phyloP scores from a whole-genome alignment of 2,329 filamentous ascomycete species.

The Rosellinia necatrix region DNA sequence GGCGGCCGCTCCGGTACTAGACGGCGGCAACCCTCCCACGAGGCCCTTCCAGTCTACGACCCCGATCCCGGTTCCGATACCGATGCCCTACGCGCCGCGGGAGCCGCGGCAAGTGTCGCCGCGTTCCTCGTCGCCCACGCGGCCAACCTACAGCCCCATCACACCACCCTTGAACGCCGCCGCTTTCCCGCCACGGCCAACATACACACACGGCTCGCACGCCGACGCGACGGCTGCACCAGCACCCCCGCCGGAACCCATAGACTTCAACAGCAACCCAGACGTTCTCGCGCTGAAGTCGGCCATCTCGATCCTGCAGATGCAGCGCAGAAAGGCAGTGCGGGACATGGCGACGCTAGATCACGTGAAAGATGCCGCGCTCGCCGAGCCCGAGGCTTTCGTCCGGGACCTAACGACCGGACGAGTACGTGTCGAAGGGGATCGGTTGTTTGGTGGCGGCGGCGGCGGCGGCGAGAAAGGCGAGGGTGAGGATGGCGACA shows the following conservation, averaged over 20 bases:
- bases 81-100: conserved; percentile 16
- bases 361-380: conserved; percentile 70
- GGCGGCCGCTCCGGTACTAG: conserved; percentile 4
- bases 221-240: conserved; percentile 22
- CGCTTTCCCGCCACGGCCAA: conserved; percentile 38
- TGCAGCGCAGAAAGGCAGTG: conserved; percentile 79
- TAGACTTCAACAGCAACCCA: conserved; percentile 70
- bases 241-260: conserved; percentile 53
- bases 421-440: conserved; percentile 53
- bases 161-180: conserved; percentile 54
- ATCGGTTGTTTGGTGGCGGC: conserved; percentile 34
- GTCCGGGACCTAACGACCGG: conserved; percentile 68
- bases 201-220: conserved; percentile 36
- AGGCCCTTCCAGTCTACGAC: conserved; percentile 24
- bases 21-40: conserved; percentile 7
- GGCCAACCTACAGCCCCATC: conserved; percentile 60
- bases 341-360: conserved; percentile 75
- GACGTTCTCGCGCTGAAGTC: conserved; percentile 87
- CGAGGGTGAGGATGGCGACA: conserved; percentile 33
- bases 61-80: conserved; percentile 28
- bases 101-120: conserved; percentile 12
- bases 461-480: conserved; percentile 19
- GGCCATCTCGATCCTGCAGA: conserved; percentile 83
- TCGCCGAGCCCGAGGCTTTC: conserved; percentile 74
- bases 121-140: conserved; percentile 50